Evolutionary conservation across 2,329 filamentous ascomycete genomes (phyloP), one percentile per base, ranked within the genome.

Genomic region (Colletotrichum gigasporum): DNA sequence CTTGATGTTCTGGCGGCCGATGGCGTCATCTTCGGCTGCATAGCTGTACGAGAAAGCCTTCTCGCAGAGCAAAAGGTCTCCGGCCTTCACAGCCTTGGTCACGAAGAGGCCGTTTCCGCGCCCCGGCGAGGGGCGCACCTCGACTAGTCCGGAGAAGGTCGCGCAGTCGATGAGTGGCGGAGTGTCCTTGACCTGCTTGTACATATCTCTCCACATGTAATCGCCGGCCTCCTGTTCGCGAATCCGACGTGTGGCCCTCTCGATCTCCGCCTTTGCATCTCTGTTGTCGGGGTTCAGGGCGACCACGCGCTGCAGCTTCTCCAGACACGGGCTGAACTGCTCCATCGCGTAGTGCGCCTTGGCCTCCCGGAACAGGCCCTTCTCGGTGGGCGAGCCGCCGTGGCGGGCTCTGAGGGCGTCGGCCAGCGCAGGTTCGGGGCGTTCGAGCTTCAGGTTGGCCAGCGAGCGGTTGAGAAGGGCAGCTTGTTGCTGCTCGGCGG

Each of bases 41-140:
- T 74, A 80, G 18, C 65, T 74, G 69, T 85, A 78, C 0, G 71
- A 71, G 67, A 87, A 86, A 0, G 85, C 84, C 65, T 87, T 88
- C 63, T 88, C 85, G 47, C 83, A 87, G 1, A 88, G 68, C 0
- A 88, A 70, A 2, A 87, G 73, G 3, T 87, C 81, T 0, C 85
- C 85, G 0, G 81, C 78, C 35, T 76, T 74, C 2, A 88, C 81
- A 0, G 74, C 68, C 18, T 74, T 71, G 1, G 79, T 84, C 0
- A 81, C 83, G 68, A 87, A 88, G 0, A 87, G 71, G 0, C 85
- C 85, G 2, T 78, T 76, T 2, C 84, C 85, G 16, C 78, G 75
- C 8, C 72, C 78, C 1, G 71, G 69, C 1, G 81, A 80, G 6
- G 70, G 42, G 32, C 75, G 79, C 0, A 86, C 68, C 42, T 76